Conservation (phyloP, 176 grass and related monocot species). For the Musa beccarii region DNA sequence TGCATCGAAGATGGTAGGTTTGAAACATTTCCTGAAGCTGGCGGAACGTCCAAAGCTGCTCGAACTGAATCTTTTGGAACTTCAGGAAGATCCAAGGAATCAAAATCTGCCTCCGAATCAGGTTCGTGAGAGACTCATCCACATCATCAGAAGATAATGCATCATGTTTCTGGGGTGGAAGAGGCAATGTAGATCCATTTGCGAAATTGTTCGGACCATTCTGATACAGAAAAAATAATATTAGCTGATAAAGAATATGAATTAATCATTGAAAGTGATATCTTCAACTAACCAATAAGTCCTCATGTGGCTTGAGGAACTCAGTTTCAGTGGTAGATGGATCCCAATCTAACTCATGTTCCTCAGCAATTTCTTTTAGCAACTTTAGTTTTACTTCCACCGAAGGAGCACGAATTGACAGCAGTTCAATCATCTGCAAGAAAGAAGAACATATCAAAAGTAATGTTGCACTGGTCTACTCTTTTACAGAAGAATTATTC, state of each 20-base stretch:
- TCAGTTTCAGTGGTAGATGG: slow-evolving; percentile 72
- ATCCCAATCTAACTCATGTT: slow-evolving; percentile 96
- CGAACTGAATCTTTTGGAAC: slow-evolving; percentile 72
- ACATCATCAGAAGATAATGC: slow-evolving; percentile 24
- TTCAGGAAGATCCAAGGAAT: slow-evolving; percentile 77
- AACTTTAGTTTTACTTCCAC: slow-evolving; percentile 79
- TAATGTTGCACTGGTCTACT: neutral
- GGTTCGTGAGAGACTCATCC: slow-evolving; percentile 37
- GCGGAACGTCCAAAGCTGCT: slow-evolving; percentile 32
- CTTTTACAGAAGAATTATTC: neutral
- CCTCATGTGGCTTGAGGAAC: slow-evolving; percentile 79
- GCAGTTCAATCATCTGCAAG: slow-evolving; percentile 86
- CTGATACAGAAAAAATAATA: slow-evolving; percentile 30
- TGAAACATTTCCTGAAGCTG: slow-evolving; percentile 32
- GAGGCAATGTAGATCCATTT: slow-evolving; percentile 44
- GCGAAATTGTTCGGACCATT: slow-evolving; percentile 78
- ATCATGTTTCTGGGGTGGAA: slow-evolving; percentile 76
- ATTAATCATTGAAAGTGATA: slow-evolving; percentile 6
- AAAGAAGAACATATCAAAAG: neutral
- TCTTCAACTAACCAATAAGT: slow-evolving; percentile 65
- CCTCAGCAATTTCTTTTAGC: slow-evolving; percentile 93
- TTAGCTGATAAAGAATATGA: slow-evolving; percentile 14
- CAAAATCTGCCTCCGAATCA: slow-evolving; percentile 49
- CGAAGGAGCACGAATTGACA: slow-evolving; percentile 74
- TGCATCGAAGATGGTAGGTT: slow-evolving; percentile 22